Evolutionary conservation across 2,329 filamentous ascomycete genomes (phyloP).

Genomic region (Cladosporium sp.): DNA sequence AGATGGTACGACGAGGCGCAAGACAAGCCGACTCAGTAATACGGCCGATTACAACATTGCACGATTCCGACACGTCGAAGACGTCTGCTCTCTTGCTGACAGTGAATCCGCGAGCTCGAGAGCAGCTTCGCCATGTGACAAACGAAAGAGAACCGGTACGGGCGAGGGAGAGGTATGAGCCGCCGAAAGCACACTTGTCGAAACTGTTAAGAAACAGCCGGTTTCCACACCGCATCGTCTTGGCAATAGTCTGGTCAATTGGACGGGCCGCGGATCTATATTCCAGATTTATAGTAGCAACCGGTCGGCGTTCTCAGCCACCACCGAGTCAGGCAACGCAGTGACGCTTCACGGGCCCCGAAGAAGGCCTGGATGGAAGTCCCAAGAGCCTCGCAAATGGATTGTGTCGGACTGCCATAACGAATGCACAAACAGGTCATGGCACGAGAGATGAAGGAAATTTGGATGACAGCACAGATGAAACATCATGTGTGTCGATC

Average conservation of each 20-base stretch:
- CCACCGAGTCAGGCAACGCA: not conserved
- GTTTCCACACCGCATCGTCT: not conserved
- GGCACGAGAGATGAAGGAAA: too few species aligned
- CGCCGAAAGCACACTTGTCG: not conserved
- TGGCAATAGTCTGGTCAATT: not conserved
- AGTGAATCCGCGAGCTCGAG: constrained; percentile 14
- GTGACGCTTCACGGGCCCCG: too few species aligned
- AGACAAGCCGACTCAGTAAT: constrained; percentile 17
- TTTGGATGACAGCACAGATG: not conserved
- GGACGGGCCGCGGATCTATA: too few species aligned
- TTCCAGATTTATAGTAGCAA: not conserved
- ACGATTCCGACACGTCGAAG: constrained; percentile 28
- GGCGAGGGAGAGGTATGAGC: constrained; percentile 16
- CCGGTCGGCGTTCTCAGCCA: not conserved
- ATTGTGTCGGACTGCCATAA: not conserved
- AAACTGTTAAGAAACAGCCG: not conserved
- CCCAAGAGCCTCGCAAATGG: not conserved
- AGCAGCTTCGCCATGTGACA: constrained; percentile 17
- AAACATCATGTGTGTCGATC: not conserved
- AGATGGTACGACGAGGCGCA: constrained; percentile 11
- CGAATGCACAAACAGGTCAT: not conserved
- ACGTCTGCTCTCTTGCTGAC: constrained; percentile 24
- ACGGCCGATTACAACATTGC: constrained; percentile 25
- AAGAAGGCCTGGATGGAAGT: not conserved
- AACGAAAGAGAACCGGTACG: not conserved